A percentile compares a stretch with the other conserved stretches of the same genome.
Evolutionary conservation across 2,329 filamentous ascomycete genomes (phyloP).

Genomic region (Aureobasidium sp.): DNA sequence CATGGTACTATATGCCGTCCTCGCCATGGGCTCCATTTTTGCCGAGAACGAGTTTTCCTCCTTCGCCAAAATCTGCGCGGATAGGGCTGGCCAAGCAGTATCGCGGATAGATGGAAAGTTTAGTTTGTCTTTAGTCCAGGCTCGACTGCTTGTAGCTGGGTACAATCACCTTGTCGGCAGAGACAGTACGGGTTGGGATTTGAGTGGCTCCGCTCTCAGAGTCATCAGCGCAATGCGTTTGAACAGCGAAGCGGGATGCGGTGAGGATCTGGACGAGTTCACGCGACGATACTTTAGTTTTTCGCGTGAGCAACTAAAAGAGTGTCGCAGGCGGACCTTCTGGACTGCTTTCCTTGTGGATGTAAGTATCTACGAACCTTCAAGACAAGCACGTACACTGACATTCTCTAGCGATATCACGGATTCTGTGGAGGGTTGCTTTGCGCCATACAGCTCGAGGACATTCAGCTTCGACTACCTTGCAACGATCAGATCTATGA

Average conservation of each 20-base stretch:
- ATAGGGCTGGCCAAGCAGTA: constrained; percentile 53
- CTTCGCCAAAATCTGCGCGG: constrained; percentile 42
- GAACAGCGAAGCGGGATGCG: constrained; percentile 52
- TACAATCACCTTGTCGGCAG: constrained; percentile 59
- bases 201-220: constrained; percentile 55
- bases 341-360: constrained; percentile 68
- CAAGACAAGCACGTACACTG: constrained; percentile 7
- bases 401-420: not conserved
- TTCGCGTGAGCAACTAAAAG: constrained; percentile 42
- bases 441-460: constrained; percentile 54
- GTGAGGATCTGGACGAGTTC: constrained; percentile 18
- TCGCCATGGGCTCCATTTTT: constrained; percentile 52
- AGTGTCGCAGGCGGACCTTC: constrained; percentile 63
- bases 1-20: constrained; percentile 55
- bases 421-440: constrained; percentile 46
- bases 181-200: constrained; percentile 56
- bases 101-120: constrained; percentile 45
- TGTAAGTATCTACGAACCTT: constrained; percentile 34
- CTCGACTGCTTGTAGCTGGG: constrained; percentile 58
- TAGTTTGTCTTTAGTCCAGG: constrained; percentile 60
- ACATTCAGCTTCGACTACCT: constrained; percentile 62
- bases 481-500: constrained; percentile 57
- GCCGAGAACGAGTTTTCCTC: constrained; percentile 30
- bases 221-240: constrained; percentile 54
- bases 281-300: constrained; percentile 21